Base-by-base conservation (phyloP, 805 yeast species). In the Wickerhamomyces tratensis region DNA sequence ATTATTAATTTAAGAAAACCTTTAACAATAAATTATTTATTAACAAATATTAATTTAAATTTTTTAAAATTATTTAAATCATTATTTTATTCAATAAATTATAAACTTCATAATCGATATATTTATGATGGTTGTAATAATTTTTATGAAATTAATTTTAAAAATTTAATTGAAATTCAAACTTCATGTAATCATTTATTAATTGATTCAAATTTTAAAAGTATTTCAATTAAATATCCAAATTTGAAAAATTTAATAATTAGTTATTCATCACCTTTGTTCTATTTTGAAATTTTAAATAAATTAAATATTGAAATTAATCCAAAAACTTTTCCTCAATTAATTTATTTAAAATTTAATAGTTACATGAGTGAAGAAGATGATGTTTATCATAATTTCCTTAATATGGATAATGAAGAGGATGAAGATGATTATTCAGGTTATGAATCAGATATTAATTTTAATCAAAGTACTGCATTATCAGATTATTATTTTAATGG, bases 401-500 rank as follows among this genome's bases (percentile, higher is more conserved):
- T 46, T 3, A 59, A 50, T 4, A 53, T 49, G 9, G 58, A 56
- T 11, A 51, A 48, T 2, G 57, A 49, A 38, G 63, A 61, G 11
- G 51, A 48, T 2, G 57, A 49, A 38, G 63, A 61, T 12, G 57
- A 56, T 35, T 20, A 20, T 20, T 20, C 20, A 20, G 65, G 59
- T 14, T 57, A 56, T 29, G 59, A 60, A 30, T 58, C 60, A 4
- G 59, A 58, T 25, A 48, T 57, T n/a, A 61, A 57, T 27, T 64
- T 62, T 43, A 66, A 64, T 38, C 61, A 52, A 38, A 60, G 59
- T 6, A 31, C 13, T 31, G 59, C 20, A 20, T 20, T 20, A 20
- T 20, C 20, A 20, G 20, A 53, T 39, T 51, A 65, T 35, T 65
- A 63, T 44, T 63, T 67, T 46, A 65, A 64, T 44, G 69, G 59